Evolutionary conservation across 352 stramenopile genomes (phyloP), one percentile per base, ranked within the genome.

Genomic region (Pythium monospermum): DNA sequence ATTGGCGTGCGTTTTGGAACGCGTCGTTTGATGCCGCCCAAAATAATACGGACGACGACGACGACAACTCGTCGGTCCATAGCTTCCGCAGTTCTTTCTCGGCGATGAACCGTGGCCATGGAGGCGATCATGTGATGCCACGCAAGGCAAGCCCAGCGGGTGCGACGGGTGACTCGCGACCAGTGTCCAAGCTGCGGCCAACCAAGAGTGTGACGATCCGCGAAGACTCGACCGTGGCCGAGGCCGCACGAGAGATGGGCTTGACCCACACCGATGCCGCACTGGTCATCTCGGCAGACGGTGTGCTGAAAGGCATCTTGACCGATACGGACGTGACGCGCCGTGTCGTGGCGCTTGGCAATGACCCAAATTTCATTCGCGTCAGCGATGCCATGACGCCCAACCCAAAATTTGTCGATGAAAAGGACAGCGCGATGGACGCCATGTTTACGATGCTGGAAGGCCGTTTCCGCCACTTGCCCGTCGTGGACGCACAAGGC

Each of bases 391-490:
- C 69, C 1, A 95, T 95, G 85, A 95, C 85, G 18, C 79, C 80
- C 1, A 84, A 91, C 40, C 85, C 85, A 4, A 91, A 92, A 57
- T 95, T 95, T 68, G 85, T 95, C 12, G 78, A 93, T 42, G 80
- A 93, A 49, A 76, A 79, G 18, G 85, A 95, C 57, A 94, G 83
- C 40, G 85, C 85, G 15, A 94, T 95, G 85, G 83, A 94, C 49
- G 85, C 85, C 2, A 94, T 95, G 83, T 95, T 92, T 47, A 85
- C 86, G 59, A 95, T 95, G 85, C 62, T 95, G 1, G 85, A 95
- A 49, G 85, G 85, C 5, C 87, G 87, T 31, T 99, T 99, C 66
- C 91, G 94, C 30, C 96, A 99, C 60, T 68, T 99, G 37, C 97
- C 97, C 13, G 97, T 99, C 1, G 87, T 98, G 1, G 84, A 95